Evolutionary conservation across 1,284 basidiomycete genomes (phyloP).

Genomic region (Marasmius fiardii): DNA sequence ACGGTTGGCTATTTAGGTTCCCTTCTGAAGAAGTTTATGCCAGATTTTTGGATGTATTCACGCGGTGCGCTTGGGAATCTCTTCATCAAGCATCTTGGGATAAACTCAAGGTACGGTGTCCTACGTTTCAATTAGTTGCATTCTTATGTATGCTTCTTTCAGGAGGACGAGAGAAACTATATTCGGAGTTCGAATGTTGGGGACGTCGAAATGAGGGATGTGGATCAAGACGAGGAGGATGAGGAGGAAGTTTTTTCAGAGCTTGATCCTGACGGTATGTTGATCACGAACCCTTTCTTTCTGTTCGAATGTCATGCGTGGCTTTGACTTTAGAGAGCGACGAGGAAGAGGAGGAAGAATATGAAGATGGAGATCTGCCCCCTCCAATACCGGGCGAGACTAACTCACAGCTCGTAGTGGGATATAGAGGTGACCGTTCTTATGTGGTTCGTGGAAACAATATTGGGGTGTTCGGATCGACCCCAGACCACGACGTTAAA

Average conservation of each 20-base stretch:
- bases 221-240: slow-evolving; percentile 68
- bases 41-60: slow-evolving; percentile 67
- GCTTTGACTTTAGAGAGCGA: not conserved
- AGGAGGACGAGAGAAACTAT: slow-evolving; percentile 76
- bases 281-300: slow-evolving; percentile 1
- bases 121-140: not conserved
- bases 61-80: slow-evolving; percentile 79
- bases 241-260: slow-evolving; percentile 72
- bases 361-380: slow-evolving; percentile 43
- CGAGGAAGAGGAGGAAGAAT: slow-evolving; percentile 25
- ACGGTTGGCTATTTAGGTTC: slow-evolving; percentile 87
- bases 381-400: slow-evolving; percentile 53
- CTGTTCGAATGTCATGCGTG: not conserved
- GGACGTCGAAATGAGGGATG: slow-evolving; percentile 86
- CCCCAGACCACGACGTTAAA: slow-evolving; percentile 76
- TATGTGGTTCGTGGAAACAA: slow-evolving; percentile 95
- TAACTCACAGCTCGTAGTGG: slow-evolving; percentile 92
- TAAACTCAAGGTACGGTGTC: slow-evolving; percentile 74
- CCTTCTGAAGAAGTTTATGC: slow-evolving; percentile 53
- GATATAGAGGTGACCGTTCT: slow-evolving; percentile 94
- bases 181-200: slow-evolving; percentile 66
- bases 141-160: slow-evolving; percentile 6
- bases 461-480: slow-evolving; percentile 96
- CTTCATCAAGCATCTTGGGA: slow-evolving; percentile 74
- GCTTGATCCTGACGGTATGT: slow-evolving; percentile 56